Evolutionary conservation across 257 asterid species (phyloP), one percentile per base, ranked within the genome.

Genomic region (Anisodus acutangulus): DNA sequence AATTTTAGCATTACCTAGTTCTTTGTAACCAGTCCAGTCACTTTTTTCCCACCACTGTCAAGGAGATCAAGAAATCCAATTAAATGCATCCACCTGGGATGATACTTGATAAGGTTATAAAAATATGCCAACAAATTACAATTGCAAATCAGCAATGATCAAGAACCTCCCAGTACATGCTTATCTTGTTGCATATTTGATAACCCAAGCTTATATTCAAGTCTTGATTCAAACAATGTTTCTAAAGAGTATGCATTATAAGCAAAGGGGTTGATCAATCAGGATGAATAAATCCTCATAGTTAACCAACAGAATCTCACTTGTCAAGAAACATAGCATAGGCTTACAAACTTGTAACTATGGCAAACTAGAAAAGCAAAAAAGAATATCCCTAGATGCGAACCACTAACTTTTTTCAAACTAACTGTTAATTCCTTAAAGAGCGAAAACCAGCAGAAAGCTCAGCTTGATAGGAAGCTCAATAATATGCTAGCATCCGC

Each of bases 11-110:
- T 43, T 95, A 95, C 99, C 99, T 93, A 97, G 93, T 90, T 97
- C 99, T 91, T 95, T 97, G 94, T 93, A 95, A 88, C 99, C 99
- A 11, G 97, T 95, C 99, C 99, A 97, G 88, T 97, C 98, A 90
- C 98, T 95, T 91, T 95, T 95, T 94, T 97, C 99, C 99, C 99
- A 97, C 99, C 99, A 97, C 99, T 97, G 99, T 92, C 97, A 93
- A 97, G 93, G 89, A 95, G 92, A 95, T 90, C 88, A 94, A 96
- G 91, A 95, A 93, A 93, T 92, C 97, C 97, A 95, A 90, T 93
- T 95, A 97, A 94, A 95, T 90, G 98, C 89, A 93, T 90, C 91
- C 91, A 95, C 97, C 95, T 92, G 94, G 98, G 97, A 92, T 91
- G 94, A 93, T 90, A 90, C 93, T 93, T 87, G 86, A 88, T 87